Evolutionary conservation across 805 yeast genomes (phyloP).

Genomic region (Kodamaea neixiangensis): DNA sequence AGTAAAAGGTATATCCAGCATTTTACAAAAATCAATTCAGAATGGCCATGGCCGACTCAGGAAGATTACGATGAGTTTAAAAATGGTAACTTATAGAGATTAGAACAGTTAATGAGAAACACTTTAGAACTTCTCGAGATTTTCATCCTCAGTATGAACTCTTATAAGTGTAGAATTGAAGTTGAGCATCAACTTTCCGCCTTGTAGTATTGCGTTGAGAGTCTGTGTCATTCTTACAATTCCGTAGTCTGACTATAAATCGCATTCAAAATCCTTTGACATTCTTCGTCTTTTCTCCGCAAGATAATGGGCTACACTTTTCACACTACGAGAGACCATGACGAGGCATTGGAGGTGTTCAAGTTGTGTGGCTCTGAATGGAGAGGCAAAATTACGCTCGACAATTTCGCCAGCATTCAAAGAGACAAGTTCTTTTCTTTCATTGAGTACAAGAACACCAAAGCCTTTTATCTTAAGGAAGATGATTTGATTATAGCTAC

Average conservation of each 20-base stretch:
- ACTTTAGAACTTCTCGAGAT: too few species aligned
- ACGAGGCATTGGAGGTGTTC: slow-evolving; percentile 21
- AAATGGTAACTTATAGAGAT: background rate
- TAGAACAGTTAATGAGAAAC: too few species aligned
- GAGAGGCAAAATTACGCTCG: slow-evolving; percentile 21
- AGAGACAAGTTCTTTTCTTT: slow-evolving; percentile 14
- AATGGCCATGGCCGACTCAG: slow-evolving; percentile 40
- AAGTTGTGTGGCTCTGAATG: slow-evolving; percentile 28
- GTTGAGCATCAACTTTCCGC: too few species aligned
- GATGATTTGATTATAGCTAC: slow-evolving; percentile 1
- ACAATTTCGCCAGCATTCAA: slow-evolving; percentile 26
- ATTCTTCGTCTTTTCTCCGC: too few species aligned
- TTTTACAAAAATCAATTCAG: slow-evolving; percentile 21
- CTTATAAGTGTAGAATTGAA: too few species aligned
- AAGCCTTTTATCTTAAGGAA: slow-evolving; percentile 1
- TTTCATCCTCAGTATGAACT: too few species aligned
- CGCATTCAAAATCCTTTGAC: too few species aligned
- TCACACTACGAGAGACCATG: slow-evolving; percentile 24
- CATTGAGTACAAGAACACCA: slow-evolving; percentile 4
- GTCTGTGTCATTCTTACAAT: too few species aligned
- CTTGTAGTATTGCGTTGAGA: too few species aligned
- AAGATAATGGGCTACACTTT: slow-evolving; percentile 17
- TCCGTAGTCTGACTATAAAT: too few species aligned
- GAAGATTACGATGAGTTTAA: slow-evolving; percentile 11
- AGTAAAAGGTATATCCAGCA: slow-evolving; percentile 42